These are phyloP conservation scores for Ormosia emarginata DNA, from an alignment of 306 rosid species.

Conservation along the genomic window DNA sequence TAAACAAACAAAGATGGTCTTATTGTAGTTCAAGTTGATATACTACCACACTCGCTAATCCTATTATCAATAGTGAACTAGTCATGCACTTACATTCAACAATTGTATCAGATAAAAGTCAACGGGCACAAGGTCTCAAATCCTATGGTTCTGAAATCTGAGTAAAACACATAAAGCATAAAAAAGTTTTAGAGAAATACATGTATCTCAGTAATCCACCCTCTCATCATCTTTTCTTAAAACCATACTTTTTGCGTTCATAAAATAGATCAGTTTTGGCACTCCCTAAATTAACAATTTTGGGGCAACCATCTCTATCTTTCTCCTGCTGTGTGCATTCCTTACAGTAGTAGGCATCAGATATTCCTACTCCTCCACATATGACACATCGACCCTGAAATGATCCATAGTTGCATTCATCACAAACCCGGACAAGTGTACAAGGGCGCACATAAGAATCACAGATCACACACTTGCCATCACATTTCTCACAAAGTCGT, in stretches of 20 bases:
- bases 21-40: not conserved
- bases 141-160: not conserved
- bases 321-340: constrained; percentile 98
- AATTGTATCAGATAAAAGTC: not conserved
- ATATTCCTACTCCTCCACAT: constrained; percentile 91
- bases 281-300: constrained; percentile 85
- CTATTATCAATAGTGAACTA: not conserved
- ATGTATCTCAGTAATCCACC: not conserved
- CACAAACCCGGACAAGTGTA: constrained; percentile 84
- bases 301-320: constrained; percentile 94
- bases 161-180: not conserved
- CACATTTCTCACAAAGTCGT: constrained; percentile 82
- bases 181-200: not conserved
- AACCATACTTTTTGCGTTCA: constrained; percentile 90
- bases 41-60: not conserved
- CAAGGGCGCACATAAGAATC: constrained; percentile 91
- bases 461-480: constrained; percentile 83
- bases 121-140: not conserved
- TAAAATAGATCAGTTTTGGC: constrained; percentile 83
- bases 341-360: constrained; percentile 91
- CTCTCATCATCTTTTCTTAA: constrained; percentile 68
- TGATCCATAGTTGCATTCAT: constrained; percentile 83
- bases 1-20: not conserved
- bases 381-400: constrained; percentile 84
- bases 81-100: not conserved